Conservation (phyloP, 208 protist genomes). For the Novymonas esmeraldas region DNA sequence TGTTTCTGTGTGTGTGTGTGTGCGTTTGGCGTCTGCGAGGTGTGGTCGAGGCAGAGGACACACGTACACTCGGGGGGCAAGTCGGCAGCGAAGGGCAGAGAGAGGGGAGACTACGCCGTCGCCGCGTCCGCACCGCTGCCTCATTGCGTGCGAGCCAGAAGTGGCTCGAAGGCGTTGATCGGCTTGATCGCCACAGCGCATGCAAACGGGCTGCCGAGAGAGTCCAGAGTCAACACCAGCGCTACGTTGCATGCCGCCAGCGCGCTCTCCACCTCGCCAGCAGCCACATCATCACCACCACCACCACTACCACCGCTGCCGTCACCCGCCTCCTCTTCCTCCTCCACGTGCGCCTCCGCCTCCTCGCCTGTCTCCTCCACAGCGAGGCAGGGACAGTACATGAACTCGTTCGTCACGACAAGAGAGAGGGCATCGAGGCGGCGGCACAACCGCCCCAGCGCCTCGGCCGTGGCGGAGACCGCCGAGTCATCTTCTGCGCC, state of each 20-base stretch:
- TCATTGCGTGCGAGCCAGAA: slow-evolving; percentile 71
- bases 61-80: too few species aligned
- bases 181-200: slow-evolving; percentile 62
- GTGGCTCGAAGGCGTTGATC: slow-evolving; percentile 77
- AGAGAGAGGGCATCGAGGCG: slow-evolving; percentile 54
- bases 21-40: too few species aligned
- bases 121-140: not conserved
- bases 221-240: slow-evolving; percentile 71
- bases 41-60: too few species aligned
- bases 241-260: slow-evolving; percentile 66
- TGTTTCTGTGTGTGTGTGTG: too few species aligned
- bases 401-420: slow-evolving; percentile 88
- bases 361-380: slow-evolving; percentile 18
- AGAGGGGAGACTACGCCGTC: too few species aligned
- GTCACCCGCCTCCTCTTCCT: not conserved
- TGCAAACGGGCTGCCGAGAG: slow-evolving; percentile 72
- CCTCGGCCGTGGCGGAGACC: not conserved
- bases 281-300: not conserved
- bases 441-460: slow-evolving; percentile 35
- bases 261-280: slow-evolving; percentile 29
- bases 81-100: too few species aligned
- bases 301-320: not conserved
- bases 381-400: slow-evolving; percentile 82
- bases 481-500: not conserved
- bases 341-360: not conserved